Percentiles rank a stretch among this genome's conserved stretches.
These are phyloP conservation scores for Leccinum olivaceoglutinosum DNA, from an alignment of 1,284 basidiomycete species.

Conservation along the genomic window DNA sequence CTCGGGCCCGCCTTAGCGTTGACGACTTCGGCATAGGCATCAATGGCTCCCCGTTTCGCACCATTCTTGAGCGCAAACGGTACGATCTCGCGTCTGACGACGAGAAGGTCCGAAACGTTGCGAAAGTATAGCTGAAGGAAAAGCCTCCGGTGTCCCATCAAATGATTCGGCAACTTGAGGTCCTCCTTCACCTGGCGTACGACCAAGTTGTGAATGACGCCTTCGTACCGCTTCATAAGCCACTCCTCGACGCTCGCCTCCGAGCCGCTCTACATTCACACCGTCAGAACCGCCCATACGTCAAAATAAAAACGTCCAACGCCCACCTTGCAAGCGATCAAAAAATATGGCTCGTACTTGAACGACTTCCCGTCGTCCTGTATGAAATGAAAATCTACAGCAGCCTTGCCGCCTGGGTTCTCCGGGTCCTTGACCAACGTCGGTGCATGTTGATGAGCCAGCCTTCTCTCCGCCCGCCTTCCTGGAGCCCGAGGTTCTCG, in stretches of 20 bases:
- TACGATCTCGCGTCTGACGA: constrained; percentile 83
- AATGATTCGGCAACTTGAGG: constrained; percentile 91
- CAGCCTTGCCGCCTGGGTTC: constrained; percentile 77
- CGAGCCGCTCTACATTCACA: constrained; percentile 59
- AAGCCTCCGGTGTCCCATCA: constrained; percentile 85
- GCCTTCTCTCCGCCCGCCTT: constrained; percentile 70
- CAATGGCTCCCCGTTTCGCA: constrained; percentile 92
- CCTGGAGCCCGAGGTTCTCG: constrained; percentile 89
- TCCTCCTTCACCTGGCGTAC: constrained; percentile 89
- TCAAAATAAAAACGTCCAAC: neutral
- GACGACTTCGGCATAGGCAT: constrained; percentile 98
- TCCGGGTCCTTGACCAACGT: constrained; percentile 84
- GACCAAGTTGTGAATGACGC: constrained; percentile 67
- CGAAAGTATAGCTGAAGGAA: constrained; percentile 89
- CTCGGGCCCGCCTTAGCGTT: constrained; percentile 59
- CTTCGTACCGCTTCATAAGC: constrained; percentile 92
- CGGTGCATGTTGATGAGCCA: constrained; percentile 99
- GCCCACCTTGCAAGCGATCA: constrained; percentile 82
- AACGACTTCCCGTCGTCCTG: constrained; percentile 96
- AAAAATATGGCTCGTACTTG: constrained; percentile 98
- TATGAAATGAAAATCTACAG: constrained; percentile 97
- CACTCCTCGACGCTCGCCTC: constrained; percentile 95
- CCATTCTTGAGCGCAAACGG: constrained; percentile 88
- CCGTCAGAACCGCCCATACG: constrained; percentile 1
- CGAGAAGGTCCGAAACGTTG: constrained; percentile 88